Base-by-base conservation (phyloP, 2,329 filamentous ascomycete species). In the Aspergillus puulaauensis region DNA sequence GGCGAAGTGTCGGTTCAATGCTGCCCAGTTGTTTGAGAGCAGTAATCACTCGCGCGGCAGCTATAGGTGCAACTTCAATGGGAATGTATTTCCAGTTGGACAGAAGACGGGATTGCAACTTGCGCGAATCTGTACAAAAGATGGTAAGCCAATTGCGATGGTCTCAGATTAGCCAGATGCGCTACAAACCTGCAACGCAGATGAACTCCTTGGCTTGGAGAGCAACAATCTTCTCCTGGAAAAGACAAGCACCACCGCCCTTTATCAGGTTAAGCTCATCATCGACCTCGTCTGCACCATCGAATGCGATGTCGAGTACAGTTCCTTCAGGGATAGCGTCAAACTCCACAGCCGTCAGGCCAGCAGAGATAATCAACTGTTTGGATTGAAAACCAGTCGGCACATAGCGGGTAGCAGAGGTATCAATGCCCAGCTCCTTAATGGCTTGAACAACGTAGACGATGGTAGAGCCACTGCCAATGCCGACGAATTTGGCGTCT, bases 241-340 rank as follows among this genome's bases (percentile, higher is more conserved):
- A 96, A 56, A 98, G 79, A 76, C 95, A 99, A n/a, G 92, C 95
- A 58, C 95, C 95, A 50, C 95, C 95, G 54, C 95, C 95, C 80
- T 98, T 98, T 80, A 99, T 98, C 71, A 93, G 91, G 77, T 98
- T 99, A 59, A 99, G 79, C 52, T 96, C 90, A 47, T 91, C 87
- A 72, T 99, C 95, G 33, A 99, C 92, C 79, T 99, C 95, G 73
- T 99, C 95, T 4, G 95, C 95, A 54, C 95, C 95, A 71, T 99
- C 95, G 72, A 99, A 99, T 50, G 90, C 90, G 17, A 98, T 89
- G 69, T 98, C 93, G 27, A 99, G 83, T 71, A 87, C 74, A 14
- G 79, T 78, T 54, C 82, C 81, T 41, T 81, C 72, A 1, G 90
- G 88, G 15, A 96, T 79, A 59, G 89, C 85, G 69, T 93, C 89